A percentile compares a stretch with the other conserved stretches of the same genome.
phyloP scores from a whole-genome alignment of 192 early-diverging fungal species.

The Backusella liffmaniae region DNA sequence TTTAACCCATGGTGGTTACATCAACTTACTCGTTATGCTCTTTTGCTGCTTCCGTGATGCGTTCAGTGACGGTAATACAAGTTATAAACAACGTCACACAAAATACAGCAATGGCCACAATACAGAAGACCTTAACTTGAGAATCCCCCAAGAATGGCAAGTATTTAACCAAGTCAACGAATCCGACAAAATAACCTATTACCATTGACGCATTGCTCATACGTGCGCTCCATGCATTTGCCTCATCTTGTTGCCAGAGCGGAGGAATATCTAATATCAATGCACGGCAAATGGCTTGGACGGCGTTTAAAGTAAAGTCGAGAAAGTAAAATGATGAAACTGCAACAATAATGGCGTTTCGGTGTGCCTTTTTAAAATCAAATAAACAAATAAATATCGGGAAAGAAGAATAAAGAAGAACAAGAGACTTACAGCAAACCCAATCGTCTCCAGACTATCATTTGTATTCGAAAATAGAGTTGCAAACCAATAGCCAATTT shows the following conservation, averaged over 20 bases:
- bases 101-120: constrained; percentile 69
- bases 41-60: constrained; percentile 26
- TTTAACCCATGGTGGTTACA: neutral
- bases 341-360: constrained; percentile 62
- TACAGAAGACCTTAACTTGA: constrained; percentile 81
- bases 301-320: constrained; percentile 92
- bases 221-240: constrained; percentile 83
- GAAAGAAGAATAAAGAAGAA: neutral
- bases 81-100: constrained; percentile 55
- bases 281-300: constrained; percentile 80
- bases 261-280: constrained; percentile 86
- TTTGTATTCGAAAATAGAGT: constrained; percentile 10
- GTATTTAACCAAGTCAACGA: constrained; percentile 66
- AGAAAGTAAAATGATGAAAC: constrained; percentile 85
- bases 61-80: constrained; percentile 63
- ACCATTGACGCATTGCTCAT: constrained; percentile 86
- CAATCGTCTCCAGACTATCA: neutral
- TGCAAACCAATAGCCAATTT: constrained; percentile 42
- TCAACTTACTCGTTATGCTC: constrained; percentile 30
- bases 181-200: constrained; percentile 84
- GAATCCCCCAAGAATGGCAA: constrained; percentile 68
- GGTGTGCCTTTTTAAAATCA: constrained; percentile 6
- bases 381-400: neutral
- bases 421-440: neutral
- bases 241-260: constrained; percentile 73